Evolutionary conservation across 2,329 filamentous ascomycete genomes (phyloP), one percentile per base, ranked within the genome.

Genomic region (Monilinia fructigena): DNA sequence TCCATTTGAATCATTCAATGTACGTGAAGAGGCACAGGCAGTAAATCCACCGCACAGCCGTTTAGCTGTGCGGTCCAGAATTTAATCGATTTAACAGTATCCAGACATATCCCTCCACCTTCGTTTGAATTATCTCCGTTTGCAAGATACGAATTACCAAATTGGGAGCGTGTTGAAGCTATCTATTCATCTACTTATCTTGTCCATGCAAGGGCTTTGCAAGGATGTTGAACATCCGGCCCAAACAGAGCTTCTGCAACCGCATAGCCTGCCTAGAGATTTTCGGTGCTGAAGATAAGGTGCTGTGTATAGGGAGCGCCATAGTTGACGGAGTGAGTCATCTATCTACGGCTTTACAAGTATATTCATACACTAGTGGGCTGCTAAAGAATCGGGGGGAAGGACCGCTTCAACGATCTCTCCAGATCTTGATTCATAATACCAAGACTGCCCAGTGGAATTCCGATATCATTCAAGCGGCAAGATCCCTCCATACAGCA

Each of bases 21-120:
- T 60, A 60, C 45, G 45, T 50, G 58, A 38, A 60, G 47, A 10
- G 20, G n/a, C 56, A 60, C 56, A 48, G 20, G 20, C 18, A 48
- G 28, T 26, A 31, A 35, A 60, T 60, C 45, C 45, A 50, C 18
- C 4, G 10, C 42, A 35, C 45, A 26, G 20, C 28, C 28, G 28
- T 50, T 52, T 26, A 7, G 28, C 47, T 26, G 23, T 26, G 18
- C 31, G 28, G 31, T 50, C 58, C 58, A 50, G 45, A 61, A 61
- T 38, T 23, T 1, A 23, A 60, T 58, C 20, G 45, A 38, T 35
- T 60, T n/a, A 20, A 50, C 14, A 48, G 56, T 11, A 23, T 48
- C 16, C 16, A 38, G n/a, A 23, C 10, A n/a, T 18, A 23, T 14
- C n/a, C 35, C 35, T 23, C 45, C 58, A 52, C 14, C 7, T 48